Base-by-base conservation (phyloP, 768 basidiomycete species). In the Suillus paluster region DNA sequence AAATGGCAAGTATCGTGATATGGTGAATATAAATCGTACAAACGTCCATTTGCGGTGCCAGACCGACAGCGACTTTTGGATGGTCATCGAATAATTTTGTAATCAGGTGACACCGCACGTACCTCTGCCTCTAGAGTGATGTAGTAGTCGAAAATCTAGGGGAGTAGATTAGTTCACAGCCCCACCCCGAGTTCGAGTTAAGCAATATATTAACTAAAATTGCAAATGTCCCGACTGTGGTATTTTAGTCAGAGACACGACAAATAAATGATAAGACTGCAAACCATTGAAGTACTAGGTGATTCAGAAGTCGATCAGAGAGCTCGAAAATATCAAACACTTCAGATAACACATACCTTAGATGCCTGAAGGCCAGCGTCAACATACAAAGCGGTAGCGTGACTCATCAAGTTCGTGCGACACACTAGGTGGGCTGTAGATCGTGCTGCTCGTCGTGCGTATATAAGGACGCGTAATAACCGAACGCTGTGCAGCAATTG, bases 91-190 rank as follows among this genome's bases (percentile, higher is more conserved):
- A 30, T 3, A 6, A 30, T 30, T 30, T 6, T 30, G 4, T 30
- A 6, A 30, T 30, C n/a, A n/a, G n/a, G n/a, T n/a, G n/a, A 30
- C 30, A 30, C 30, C 30, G 30, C 3, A 30, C 30, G 6, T 6
- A 30, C 30, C 30, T 30, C 30, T 30, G 30, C 30, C 30, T 30
- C 30, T 30, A 30, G 30, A 30, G 30, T 30, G 6, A 30, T 30
- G 30, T 6, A 30, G 30, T 73, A 71, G 39, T 73, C 71, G 4
- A 57, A 65, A 34, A 42, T 39, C 71, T 44, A 14, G 41, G 10
- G 7, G n/a, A 44, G 19, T 44, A 17, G 8, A 48, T 48, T 48
- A 27, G 25, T 25, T 48, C 46, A 48, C 25, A n/a, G n/a, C n/a
- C n/a, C n/a, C n/a, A n/a, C n/a, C n/a, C n/a, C n/a, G n/a, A n/a